These are phyloP conservation scores for Serendipita sp. DNA, from an alignment of 768 basidiomycete genomes.

Conservation along the genomic window DNA sequence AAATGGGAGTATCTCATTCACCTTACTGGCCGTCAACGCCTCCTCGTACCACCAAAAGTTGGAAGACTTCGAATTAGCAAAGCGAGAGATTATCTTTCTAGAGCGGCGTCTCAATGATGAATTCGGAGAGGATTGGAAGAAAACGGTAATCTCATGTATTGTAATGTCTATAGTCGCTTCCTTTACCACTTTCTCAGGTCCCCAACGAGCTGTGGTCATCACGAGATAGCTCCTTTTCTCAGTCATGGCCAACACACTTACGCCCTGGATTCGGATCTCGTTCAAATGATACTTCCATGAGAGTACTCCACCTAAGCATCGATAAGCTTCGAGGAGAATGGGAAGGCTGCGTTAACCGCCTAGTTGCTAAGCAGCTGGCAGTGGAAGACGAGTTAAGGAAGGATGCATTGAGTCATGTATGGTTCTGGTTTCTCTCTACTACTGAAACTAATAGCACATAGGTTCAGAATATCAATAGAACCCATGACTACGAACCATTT, in stretches of 20 bases:
- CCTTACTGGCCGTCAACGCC: conserved; percentile 44
- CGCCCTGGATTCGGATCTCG: conserved; percentile 9
- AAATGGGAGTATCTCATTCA: conserved; percentile 36
- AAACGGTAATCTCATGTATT: conserved; percentile 18
- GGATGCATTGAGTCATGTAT: background rate
- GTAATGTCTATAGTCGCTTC: background rate
- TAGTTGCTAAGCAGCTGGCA: conserved; percentile 22
- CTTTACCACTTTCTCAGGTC: background rate
- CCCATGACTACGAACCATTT: conserved; percentile 50
- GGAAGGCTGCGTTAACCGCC: conserved; percentile 30
- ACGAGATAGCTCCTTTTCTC: conserved; percentile 18
- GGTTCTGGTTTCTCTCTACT: background rate
- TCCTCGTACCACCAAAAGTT: conserved; percentile 30
- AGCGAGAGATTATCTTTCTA: conserved; percentile 28
- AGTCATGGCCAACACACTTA: conserved; percentile 15
- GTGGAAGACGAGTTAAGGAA: conserved; percentile 32
- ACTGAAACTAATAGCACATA: conserved; percentile 13
- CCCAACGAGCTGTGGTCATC: background rate
- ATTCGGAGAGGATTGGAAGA: conserved; percentile 22
- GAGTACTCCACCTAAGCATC: conserved; percentile 3
- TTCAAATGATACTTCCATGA: background rate
- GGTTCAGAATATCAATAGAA: conserved; percentile 42
- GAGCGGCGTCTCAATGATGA: conserved; percentile 28
- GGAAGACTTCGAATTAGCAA: conserved; percentile 38
- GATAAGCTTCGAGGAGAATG: conserved; percentile 28